Evolutionary conservation across 2,329 filamentous ascomycete genomes (phyloP).

Genomic region (Pyrenophora teres): DNA sequence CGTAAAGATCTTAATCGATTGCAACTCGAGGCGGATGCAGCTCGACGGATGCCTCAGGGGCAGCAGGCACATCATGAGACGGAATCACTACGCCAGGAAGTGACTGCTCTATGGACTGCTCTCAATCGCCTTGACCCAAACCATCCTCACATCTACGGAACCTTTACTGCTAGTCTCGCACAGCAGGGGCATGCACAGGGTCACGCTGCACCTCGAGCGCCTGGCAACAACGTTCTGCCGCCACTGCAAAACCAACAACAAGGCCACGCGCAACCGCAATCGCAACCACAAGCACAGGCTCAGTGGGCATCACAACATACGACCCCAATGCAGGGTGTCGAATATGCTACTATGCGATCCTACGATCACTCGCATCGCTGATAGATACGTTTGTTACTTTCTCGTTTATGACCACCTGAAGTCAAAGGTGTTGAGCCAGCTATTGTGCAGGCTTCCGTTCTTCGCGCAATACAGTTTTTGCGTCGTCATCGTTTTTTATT

Average conservation of each 20-base stretch:
- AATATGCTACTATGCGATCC: constrained; percentile 49
- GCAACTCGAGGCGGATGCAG: constrained; percentile 51
- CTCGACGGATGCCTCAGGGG: constrained; percentile 34
- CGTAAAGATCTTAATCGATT: constrained; percentile 49
- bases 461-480: background rate
- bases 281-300: constrained; percentile 39
- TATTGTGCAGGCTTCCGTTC: background rate
- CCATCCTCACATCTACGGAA: constrained; percentile 54
- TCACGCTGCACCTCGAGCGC: constrained; percentile 35
- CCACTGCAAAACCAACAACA: constrained; percentile 35
- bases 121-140: constrained; percentile 54
- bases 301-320: constrained; percentile 41
- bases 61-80: constrained; percentile 50
- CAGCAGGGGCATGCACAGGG: constrained; percentile 32
- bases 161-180: constrained; percentile 51
- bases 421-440: background rate
- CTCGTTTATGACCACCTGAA: too few relatives aligned
- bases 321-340: constrained; percentile 56
- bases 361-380: constrained; percentile 46
- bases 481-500: background rate
- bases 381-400: background rate
- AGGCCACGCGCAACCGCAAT: constrained; percentile 19
- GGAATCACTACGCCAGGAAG: constrained; percentile 53
- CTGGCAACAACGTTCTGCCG: constrained; percentile 41
- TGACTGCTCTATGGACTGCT: constrained; percentile 53